Evolutionary conservation across 495 filamentous ascomycete genomes (phyloP).

Genomic region (Podospora pseudocomata): DNA sequence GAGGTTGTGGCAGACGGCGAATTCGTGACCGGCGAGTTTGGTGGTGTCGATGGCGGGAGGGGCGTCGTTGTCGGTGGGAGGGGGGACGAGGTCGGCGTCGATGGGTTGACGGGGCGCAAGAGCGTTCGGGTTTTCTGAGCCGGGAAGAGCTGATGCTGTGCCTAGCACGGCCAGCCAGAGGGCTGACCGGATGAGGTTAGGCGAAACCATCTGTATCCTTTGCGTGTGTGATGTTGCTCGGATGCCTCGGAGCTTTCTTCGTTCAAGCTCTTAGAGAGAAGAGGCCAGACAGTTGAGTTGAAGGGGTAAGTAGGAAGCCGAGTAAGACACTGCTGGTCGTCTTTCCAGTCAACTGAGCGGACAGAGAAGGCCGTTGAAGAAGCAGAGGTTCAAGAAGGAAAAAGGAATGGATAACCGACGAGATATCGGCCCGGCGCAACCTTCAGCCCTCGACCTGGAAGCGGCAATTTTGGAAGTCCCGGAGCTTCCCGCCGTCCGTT

Average conservation of each 20-base stretch:
- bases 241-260: background rate
- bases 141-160: background rate
- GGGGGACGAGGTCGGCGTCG: conserved; percentile 1
- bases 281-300: background rate
- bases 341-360: background rate
- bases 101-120: background rate
- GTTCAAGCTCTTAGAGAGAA: background rate
- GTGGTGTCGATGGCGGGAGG: background rate
- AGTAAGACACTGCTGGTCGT: background rate
- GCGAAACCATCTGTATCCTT: background rate
- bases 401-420: background rate
- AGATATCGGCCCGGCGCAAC: conserved; percentile 3
- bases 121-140: background rate
- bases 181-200: background rate
- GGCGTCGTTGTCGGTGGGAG: background rate
- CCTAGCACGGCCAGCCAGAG: background rate
- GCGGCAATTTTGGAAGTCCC: conserved; percentile 1
- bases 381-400: background rate
- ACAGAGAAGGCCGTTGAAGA: background rate
- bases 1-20: background rate
- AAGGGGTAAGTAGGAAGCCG: background rate
- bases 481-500: background rate
- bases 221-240: background rate
- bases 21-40: background rate
- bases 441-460: background rate